Conservation (phyloP, 805 yeast genomes). For the Candida jianshihensis region DNA sequence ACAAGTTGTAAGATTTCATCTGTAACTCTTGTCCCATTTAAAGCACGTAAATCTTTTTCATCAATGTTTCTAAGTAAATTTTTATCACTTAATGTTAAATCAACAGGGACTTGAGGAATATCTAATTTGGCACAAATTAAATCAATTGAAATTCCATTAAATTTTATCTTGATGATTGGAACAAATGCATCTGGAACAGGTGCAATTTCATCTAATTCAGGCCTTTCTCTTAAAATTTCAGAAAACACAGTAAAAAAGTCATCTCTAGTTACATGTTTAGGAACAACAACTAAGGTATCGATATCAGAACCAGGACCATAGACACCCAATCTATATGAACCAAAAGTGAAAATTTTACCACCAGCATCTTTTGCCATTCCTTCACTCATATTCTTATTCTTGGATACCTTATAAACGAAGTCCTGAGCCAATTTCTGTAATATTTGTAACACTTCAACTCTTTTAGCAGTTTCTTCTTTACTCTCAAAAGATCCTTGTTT, state of each 20-base stretch:
- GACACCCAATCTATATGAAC: slow-evolving; percentile 91
- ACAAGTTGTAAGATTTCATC: slow-evolving; percentile 87
- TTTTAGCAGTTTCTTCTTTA: slow-evolving; percentile 73
- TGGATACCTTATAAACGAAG: slow-evolving; percentile 78
- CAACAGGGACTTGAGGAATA: slow-evolving; percentile 73
- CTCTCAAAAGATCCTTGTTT: slow-evolving; percentile 83
- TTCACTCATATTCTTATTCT: slow-evolving; percentile 84
- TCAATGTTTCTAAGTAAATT: slow-evolving; percentile 81
- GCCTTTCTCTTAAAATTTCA: slow-evolving; percentile 57
- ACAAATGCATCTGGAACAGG: slow-evolving; percentile 96
- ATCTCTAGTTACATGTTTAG: slow-evolving; percentile 87
- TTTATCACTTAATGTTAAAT: slow-evolving; percentile 74
- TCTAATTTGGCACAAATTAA: slow-evolving; percentile 79
- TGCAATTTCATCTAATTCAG: slow-evolving; percentile 85
- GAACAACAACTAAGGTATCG: slow-evolving; percentile 93
- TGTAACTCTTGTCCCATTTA: slow-evolving; percentile 96
- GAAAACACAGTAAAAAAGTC: slow-evolving; percentile 84
- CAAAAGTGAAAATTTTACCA: slow-evolving; percentile 94
- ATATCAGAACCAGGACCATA: slow-evolving; percentile 98
- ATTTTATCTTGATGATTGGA: slow-evolving; percentile 89
- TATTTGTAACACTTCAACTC: slow-evolving; percentile 65
- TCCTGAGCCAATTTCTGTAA: slow-evolving; percentile 71
- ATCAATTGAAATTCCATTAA: slow-evolving; percentile 90
- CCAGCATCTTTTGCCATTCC: slow-evolving; percentile 98
- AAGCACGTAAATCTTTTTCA: slow-evolving; percentile 81